Evolutionary conservation across 2,329 filamentous ascomycete species (phyloP).

Genomic region (Botryotinia calthae): DNA sequence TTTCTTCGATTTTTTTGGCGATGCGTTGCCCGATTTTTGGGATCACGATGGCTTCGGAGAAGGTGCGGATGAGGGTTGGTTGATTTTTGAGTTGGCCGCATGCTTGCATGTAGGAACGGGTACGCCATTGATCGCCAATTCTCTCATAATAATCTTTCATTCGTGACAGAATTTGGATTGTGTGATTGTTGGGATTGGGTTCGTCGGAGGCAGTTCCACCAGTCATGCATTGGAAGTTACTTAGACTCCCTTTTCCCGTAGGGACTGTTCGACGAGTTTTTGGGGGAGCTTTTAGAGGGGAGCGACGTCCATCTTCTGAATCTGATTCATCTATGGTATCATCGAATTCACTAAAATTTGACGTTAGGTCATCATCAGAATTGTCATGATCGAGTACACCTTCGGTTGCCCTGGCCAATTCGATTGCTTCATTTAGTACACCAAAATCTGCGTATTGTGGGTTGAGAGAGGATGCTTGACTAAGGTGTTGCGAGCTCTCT

Average conservation of each 20-base stretch:
- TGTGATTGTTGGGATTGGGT: constrained; percentile 69
- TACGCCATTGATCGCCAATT: constrained; percentile 75
- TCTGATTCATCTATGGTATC: constrained; percentile 37
- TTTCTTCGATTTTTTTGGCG: constrained; percentile 86
- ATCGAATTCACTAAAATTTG: constrained; percentile 2
- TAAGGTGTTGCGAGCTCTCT: background rate
- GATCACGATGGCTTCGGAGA: constrained; percentile 65
- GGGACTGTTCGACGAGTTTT: constrained; percentile 9
- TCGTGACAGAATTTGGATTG: constrained; percentile 72
- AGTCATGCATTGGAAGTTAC: constrained; percentile 54
- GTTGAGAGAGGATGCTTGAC: background rate
- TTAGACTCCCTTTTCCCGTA: constrained; percentile 38
- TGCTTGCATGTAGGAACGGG: constrained; percentile 71
- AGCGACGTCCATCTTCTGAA: constrained; percentile 39
- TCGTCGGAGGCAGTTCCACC: constrained; percentile 46
- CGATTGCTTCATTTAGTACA: constrained; percentile 1
- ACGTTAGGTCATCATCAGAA: constrained; percentile 5
- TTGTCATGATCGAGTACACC: constrained; percentile 9
- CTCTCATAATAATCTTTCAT: constrained; percentile 77
- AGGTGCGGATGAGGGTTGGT: constrained; percentile 60
- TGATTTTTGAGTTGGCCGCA: constrained; percentile 72
- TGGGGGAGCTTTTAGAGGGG: constrained; percentile 5
- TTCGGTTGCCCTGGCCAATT: constrained; percentile 2
- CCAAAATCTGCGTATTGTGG: background rate
- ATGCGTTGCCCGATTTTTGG: constrained; percentile 69